phyloP scores from a whole-genome alignment of 805 yeast genomes.

The Lachancea sp. region DNA sequence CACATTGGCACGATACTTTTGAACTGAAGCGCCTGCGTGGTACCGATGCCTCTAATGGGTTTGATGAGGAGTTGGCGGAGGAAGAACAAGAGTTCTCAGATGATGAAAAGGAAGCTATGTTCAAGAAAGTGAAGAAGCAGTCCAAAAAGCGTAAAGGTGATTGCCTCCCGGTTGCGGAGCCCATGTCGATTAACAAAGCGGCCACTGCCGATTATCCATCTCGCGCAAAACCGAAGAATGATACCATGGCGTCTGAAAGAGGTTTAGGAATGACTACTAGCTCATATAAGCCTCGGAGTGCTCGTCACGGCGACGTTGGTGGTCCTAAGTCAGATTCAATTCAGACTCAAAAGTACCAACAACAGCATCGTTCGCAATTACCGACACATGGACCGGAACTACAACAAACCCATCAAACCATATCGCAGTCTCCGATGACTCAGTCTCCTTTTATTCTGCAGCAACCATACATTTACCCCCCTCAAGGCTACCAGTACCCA shows the following conservation, averaged over 20 bases:
- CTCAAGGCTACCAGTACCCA: not conserved
- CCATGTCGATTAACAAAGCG: not conserved
- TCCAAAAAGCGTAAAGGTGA: slow-evolving; percentile 43
- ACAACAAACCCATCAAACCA: not conserved
- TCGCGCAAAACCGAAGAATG: not conserved
- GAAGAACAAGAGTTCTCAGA: slow-evolving; percentile 95
- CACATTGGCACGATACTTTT: slow-evolving; percentile 74
- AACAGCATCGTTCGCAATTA: not conserved
- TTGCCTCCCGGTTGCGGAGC: slow-evolving; percentile 11
- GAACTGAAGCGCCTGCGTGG: slow-evolving; percentile 67
- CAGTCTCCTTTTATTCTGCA: slow-evolving; percentile 7
- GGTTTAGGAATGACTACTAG: slow-evolving; percentile 7
- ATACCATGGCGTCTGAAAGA: not conserved
- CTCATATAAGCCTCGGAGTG: slow-evolving; percentile 15
- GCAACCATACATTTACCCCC: slow-evolving; percentile 6
- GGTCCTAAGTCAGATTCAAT: not conserved
- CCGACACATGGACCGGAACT: not conserved
- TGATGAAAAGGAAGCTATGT: slow-evolving; percentile 79
- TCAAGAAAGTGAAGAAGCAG: slow-evolving; percentile 57
- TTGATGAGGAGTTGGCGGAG: slow-evolving; percentile 89
- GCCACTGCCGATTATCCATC: not conserved
- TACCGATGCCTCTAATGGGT: slow-evolving; percentile 89
- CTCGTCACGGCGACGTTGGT: slow-evolving; percentile 10
- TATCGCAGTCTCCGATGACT: not conserved
- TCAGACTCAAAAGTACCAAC: not conserved